These are phyloP conservation scores for Hypoxylon rickii DNA, from an alignment of 495 filamentous ascomycete genomes.

Conservation along the genomic window DNA sequence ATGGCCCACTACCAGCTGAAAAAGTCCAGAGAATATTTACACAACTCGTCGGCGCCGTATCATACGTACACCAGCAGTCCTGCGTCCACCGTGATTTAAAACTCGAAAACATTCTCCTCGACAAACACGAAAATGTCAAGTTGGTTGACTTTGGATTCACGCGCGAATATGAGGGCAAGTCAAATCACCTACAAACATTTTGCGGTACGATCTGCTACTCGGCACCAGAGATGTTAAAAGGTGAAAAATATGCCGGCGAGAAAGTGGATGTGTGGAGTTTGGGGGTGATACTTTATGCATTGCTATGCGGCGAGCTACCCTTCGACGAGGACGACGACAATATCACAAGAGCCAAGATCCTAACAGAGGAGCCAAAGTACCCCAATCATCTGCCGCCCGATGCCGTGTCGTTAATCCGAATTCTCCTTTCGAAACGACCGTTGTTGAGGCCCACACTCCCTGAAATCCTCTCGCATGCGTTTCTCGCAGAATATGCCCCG, in stretches of 20 bases:
- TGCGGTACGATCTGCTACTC: conserved; percentile 98
- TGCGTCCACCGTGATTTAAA: conserved; percentile 98
- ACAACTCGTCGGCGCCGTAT: conserved; percentile 92
- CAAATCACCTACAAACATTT: conserved; percentile 95
- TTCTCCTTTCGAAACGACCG: conserved; percentile 85
- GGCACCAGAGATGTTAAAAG: conserved; percentile 97
- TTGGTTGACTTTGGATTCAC: conserved; percentile 99
- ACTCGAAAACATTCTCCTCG: conserved; percentile 94
- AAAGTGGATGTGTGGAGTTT: conserved; percentile 99
- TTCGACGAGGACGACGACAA: conserved; percentile 94
- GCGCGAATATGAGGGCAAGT: conserved; percentile 91
- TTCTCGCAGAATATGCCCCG: conserved; percentile 84
- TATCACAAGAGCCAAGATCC: conserved; percentile 80
- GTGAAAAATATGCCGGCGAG: conserved; percentile 96
- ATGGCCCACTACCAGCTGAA: conserved; percentile 81
- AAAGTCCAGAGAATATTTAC: conserved; percentile 96
- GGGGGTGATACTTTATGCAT: conserved; percentile 92
- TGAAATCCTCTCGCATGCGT: conserved; percentile 89
- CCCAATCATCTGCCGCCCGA: conserved; percentile 79
- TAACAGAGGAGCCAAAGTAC: conserved; percentile 81
- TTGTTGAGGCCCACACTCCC: conserved; percentile 79
- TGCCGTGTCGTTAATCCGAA: conserved; percentile 73
- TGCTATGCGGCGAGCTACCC: conserved; percentile 89
- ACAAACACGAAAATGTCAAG: conserved; percentile 98
- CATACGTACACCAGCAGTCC: conserved; percentile 92